Base-by-base conservation (phyloP, 1,284 basidiomycete genomes). In the Tilletia caries region DNA sequence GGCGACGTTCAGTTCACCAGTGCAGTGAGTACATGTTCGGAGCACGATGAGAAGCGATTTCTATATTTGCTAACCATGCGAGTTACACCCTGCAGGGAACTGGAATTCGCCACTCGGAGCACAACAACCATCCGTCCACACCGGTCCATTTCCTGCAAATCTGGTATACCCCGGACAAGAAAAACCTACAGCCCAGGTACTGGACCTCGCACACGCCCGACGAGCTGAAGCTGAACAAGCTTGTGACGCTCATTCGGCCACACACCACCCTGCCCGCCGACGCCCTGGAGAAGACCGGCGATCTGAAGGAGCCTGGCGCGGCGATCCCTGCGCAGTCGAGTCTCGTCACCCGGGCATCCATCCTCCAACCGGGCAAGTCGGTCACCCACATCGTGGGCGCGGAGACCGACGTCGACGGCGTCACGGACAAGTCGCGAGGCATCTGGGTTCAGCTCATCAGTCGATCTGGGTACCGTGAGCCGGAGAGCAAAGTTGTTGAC, bases 1-100 rank as follows among this genome's bases (percentile, higher is more conserved):
- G 95, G 94, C 1, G 91, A 93, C 77, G 80, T 97, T 48, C 94
- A 97, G 84, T 89, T 95, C 85, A 96, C 93, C 37, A 62, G 58
- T 29, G 58, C 58, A 18, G 48, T 48, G 48, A 66, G 33, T 33
- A 25, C 20, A 25, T 41, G 10, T 15, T 37, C n/a, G 15, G 2
- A 33, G 33, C 29, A n/a, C n/a, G 20, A 23, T 4, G 50, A 20
- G n/a, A 27, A n/a, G 20, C 25, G 18, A 1, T 41, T 2, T 41
- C 15, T 1, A 10, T 10, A 41, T 6, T 41, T 41, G 37, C 50
- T 48, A 25, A 37, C 37, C 29, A 64, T 5, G 4, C 15, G n/a
- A n/a, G n/a, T 29, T 13, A 34, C 25, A 13, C 0, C 48, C 91
- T 90, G 2, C 90, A 93, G 0, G 93, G 94, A 10, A 92, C 90